Conservation (phyloP, 2,329 filamentous ascomycete species). For the Colletotrichum orchidophilum region DNA sequence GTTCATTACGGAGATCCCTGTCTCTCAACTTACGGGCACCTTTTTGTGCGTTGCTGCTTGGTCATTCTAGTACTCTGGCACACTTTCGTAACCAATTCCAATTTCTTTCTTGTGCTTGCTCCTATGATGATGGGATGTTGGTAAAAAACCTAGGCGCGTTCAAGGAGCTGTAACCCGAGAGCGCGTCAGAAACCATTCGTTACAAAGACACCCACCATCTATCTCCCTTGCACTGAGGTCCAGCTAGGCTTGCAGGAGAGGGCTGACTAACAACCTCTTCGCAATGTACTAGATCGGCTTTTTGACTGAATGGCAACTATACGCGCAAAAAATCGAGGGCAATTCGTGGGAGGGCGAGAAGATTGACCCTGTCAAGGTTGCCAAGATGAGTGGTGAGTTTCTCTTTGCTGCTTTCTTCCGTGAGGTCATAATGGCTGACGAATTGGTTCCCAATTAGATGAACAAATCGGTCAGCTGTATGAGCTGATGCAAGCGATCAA, state of each 20-base stretch:
- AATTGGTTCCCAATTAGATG: slow-evolving; percentile 63
- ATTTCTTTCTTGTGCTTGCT: too few relatives aligned
- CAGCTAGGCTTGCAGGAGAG: too few relatives aligned
- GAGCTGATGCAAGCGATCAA: slow-evolving; percentile 89
- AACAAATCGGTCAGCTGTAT: slow-evolving; percentile 93
- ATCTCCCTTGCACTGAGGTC: too few relatives aligned
- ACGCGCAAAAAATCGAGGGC: slow-evolving; percentile 91
- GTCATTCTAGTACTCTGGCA: too few relatives aligned
- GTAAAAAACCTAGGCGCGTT: too few relatives aligned
- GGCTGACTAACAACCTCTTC: neutral
- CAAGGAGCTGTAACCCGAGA: too few relatives aligned
- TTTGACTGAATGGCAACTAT: slow-evolving; percentile 94
- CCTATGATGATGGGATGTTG: too few relatives aligned
- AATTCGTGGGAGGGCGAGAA: slow-evolving; percentile 86
- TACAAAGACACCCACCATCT: neutral
- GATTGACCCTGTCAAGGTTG: slow-evolving; percentile 83
- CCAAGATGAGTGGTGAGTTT: slow-evolving; percentile 89
- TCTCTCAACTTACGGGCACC: too few relatives aligned
- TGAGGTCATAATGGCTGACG: neutral
- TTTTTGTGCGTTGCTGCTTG: too few relatives aligned
- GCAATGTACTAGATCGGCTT: slow-evolving; percentile 79
- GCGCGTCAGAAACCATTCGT: too few relatives aligned
- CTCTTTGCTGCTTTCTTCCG: neutral
- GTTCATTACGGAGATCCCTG: neutral
- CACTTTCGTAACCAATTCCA: neutral